phyloP scores from a whole-genome alignment of 2,329 filamentous ascomycete species.

The Apiospora marii region DNA sequence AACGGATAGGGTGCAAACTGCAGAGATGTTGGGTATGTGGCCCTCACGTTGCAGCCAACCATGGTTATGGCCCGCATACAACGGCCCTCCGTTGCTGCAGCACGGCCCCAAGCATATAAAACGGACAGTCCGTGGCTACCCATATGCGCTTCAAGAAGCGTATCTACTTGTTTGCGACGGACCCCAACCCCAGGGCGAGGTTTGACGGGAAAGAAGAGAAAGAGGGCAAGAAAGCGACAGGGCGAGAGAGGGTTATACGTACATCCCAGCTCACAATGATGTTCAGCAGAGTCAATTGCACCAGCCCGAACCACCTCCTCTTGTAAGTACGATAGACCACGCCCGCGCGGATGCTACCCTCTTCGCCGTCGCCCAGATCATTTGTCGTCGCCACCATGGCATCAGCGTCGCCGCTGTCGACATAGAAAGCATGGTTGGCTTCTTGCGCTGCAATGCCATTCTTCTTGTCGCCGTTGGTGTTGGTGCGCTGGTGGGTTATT shows the following conservation, averaged over 20 bases:
- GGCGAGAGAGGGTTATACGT: slow-evolving; percentile 51
- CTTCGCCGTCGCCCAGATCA: slow-evolving; percentile 27
- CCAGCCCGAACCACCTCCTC: slow-evolving; percentile 86
- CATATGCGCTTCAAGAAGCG: neutral
- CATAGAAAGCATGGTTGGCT: slow-evolving; percentile 28
- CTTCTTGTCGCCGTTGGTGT: slow-evolving; percentile 18
- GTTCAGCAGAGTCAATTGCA: slow-evolving; percentile 86
- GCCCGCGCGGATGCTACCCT: slow-evolving; percentile 31
- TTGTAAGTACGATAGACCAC: slow-evolving; percentile 65
- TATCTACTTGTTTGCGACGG: neutral
- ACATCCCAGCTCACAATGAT: slow-evolving; percentile 96
- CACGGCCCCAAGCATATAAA: neutral
- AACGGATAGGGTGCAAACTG: neutral
- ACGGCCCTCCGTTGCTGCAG: neutral
- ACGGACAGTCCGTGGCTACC: neutral
- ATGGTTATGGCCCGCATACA: neutral
- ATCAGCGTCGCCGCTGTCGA: slow-evolving; percentile 28
- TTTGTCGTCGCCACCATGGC: slow-evolving; percentile 30
- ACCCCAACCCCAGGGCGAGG: neutral
- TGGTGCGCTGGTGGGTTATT: neutral
- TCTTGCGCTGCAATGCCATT: neutral
- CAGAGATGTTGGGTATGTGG: neutral
- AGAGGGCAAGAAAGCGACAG: neutral
- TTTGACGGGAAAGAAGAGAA: neutral
- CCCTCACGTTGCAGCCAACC: neutral